Base-by-base conservation (phyloP, 164 flowering plant genomes). In the Euptelea pleiosperma region DNA sequence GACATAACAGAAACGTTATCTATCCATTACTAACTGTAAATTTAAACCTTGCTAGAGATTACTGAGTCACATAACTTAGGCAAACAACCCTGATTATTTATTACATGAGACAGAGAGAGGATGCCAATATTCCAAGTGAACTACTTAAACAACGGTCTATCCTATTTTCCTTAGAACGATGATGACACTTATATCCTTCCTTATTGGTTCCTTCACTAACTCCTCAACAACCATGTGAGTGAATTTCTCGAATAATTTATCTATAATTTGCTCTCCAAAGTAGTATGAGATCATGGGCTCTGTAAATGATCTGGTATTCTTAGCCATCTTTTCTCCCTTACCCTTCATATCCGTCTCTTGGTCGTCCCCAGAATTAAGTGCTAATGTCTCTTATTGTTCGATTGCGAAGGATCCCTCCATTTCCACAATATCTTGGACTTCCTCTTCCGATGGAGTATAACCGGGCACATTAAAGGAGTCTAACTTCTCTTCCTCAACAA, bases 401-500 rank as follows among this genome's bases (percentile, higher is more conserved):
- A 62, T 42, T 1, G 2, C 15, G 19, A 71, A 71, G 0, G 70
- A 71, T 0, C 75, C 75, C 28, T 71, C 68, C 14, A 18, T 36
- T 31, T 58, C 25, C 12, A 71, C 50, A 7, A 40, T 25, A 12
- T 37, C 26, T 16, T 51, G 56, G 1, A 71, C 39, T 53, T 71
- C 75, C 7, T 66, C 61, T 21, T 12, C 2, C 1, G 57, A 44
- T 14, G 75, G 57, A 0, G 57, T 48, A 36, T 66, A 66, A 29
- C 46, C 58, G 2, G 75, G 75, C 1, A 48, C 60, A 28, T 71
- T 57, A 12, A 66, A 71, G 0, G 70, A 57, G 21, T 71, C 64
- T 9, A 66, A 40, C 16, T 71, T 58, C 47, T 66, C 75, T 48
- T 66, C 70, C 25, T 57, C 35, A 35, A 71, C 29, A 12, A 51